Base-by-base conservation (phyloP, 352 stramenopile genomes). In the Pythium dissotocum region DNA sequence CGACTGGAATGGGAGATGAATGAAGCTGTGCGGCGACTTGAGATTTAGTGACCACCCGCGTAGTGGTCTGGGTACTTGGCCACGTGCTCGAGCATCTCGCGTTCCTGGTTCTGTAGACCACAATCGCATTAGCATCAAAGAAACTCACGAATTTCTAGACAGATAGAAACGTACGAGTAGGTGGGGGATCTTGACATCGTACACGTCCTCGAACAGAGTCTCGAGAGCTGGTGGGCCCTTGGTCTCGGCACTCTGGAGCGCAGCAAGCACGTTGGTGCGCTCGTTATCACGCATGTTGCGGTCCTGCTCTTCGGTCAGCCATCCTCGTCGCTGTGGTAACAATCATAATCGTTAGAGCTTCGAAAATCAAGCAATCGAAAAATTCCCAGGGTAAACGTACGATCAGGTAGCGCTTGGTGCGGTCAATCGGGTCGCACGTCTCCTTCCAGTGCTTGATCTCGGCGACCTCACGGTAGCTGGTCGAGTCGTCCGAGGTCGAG, bases 121-220 rank as follows among this genome's bases (percentile, higher is more conserved):
- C 21, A 52, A 30, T 32, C 44, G 44, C 44, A 32, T 52, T 12
- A 52, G n/a, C 1, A 52, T 52, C n/a, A 12, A 51, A 18, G 4
- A 2, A 21, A 16, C 3, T 9, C 21, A 32, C 16, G 4, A 30
- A 52, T 2, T 12, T 21, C 13, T 12, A 52, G n/a, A 52, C 10
- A 52, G 18, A 26, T 18, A 7, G n/a, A 2, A 28, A 76, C 75
- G 36, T 87, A 94, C 85, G 26, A 94, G 57, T 14, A 99, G 77
- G 73, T 99, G 89, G 10, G 77, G 82, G 36, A 97, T 93, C 72
- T 98, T 98, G 58, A 96, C 83, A 55, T 97, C 75, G 75, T 99
- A 99, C 2, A 99, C 97, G 73, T 99, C 98, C 42, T 97, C 88
- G 70, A 99, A 99, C 69, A 99, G 91, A 24, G 91, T 95, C 33